Conservation (phyloP, 169 alveolate species). For the Cryptosporidium canis region DNA sequence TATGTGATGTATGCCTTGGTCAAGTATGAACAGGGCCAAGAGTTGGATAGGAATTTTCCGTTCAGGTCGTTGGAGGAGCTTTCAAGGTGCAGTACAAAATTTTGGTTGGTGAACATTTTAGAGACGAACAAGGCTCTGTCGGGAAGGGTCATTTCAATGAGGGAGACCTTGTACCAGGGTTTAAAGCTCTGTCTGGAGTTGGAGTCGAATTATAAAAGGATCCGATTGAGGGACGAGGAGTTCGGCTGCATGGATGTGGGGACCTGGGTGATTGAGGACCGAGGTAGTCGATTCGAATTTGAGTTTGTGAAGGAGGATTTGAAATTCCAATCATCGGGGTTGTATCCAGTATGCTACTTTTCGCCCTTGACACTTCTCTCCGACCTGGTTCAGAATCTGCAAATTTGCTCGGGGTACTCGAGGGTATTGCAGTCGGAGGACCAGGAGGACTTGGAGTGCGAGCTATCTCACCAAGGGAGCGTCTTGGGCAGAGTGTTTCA, state of each 20-base stretch:
- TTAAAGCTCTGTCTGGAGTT: constrained; percentile 19
- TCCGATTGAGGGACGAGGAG: constrained; percentile 1
- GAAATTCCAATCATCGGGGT: not conserved
- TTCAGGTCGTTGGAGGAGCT: constrained; percentile 37
- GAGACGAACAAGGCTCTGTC: not conserved
- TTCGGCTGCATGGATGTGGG: constrained; percentile 38
- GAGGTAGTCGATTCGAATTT: not conserved
- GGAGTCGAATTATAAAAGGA: not conserved
- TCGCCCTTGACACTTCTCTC: constrained; percentile 49
- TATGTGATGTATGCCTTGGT: constrained; percentile 20
- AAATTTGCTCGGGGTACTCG: constrained; percentile 9
- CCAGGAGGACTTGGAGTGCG: not conserved
- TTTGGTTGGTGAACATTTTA: constrained; percentile 25
- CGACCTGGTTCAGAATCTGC: constrained; percentile 32
- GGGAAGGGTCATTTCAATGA: not conserved
- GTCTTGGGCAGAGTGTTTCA: constrained; percentile 30
- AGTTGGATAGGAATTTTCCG: not conserved
- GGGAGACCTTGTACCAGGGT: constrained; percentile 31
- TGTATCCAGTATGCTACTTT: constrained; percentile 57
- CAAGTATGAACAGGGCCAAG: not conserved
- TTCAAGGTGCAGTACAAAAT: constrained; percentile 15
- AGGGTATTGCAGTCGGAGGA: not conserved
- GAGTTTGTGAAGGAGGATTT: not conserved
- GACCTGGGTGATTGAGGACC: constrained; percentile 17
- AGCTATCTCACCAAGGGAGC: not conserved